Base-by-base conservation (phyloP, 768 basidiomycete genomes). In the Termitomyces sp. region DNA sequence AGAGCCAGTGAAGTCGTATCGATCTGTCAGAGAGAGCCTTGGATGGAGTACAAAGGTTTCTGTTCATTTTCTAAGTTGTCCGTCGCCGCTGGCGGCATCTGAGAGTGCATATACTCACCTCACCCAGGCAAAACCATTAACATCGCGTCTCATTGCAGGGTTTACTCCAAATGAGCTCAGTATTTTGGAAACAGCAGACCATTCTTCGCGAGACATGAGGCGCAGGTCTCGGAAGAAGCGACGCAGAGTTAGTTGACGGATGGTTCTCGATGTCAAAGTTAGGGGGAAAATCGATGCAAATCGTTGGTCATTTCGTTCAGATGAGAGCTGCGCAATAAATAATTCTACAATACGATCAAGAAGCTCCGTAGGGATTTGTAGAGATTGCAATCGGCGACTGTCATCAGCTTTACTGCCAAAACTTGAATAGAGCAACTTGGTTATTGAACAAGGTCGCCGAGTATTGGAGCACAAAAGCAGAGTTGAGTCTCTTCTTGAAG, bases 161-260 rank as follows among this genome's bases (percentile, higher is more conserved):
- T 47, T 55, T 34, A 43, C 55, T 42, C 59, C 58, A 58, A 68
- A 19, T 51, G 45, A 65, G 60, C 57, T 55, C 7, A 74, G 60
- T 21, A 70, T 42, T 17, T 38, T 54, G 51, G 58, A 66, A 34
- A 69, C 51, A 4, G 51, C 52, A 44, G 52, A 48, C 68, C 70
- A 70, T 32, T 68, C 59, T 30, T 45, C 47, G 5, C 52, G 59
- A 38, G 53, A 62, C 11, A 50, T 60, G 46, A 78, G 62, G 10
- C 59, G 51, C 55, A 79, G 58, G 58, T 57, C 53, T 50, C 62
- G 61, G 61, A 74, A 68, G 64, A 70, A 73, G 54, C 60, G 68
- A 19, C 75, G 75, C 50, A 83, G 58, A 52, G 71, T 66, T 34
- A 82, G 67, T 30, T 64, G 64, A 30, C 82, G 73, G 60, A 82